A percentile compares a stretch with the other conserved stretches of the same genome.
Evolutionary conservation across 345 rosid genomes (phyloP).

Genomic region (Xanthoceras sorbifolium): DNA sequence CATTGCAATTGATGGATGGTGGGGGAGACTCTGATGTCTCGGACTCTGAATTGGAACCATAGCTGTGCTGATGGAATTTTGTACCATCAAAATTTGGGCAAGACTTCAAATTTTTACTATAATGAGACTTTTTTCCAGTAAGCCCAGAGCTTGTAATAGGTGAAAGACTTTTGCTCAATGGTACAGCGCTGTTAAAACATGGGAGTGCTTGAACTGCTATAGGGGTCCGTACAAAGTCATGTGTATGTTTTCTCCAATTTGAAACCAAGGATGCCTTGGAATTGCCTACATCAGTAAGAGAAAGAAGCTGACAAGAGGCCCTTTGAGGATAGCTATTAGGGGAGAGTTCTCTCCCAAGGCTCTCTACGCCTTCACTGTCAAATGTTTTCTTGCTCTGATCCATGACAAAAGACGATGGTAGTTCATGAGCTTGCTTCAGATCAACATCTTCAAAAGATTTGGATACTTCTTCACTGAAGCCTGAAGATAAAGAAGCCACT

Average conservation of each 20-base stretch:
- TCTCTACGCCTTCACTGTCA: slow-evolving; percentile 16
- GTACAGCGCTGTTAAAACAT: slow-evolving; percentile 25
- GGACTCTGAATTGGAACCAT: neutral
- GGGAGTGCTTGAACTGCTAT: slow-evolving; percentile 47
- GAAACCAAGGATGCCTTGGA: slow-evolving; percentile 16
- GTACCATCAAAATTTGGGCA: slow-evolving; percentile 6
- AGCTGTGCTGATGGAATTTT: slow-evolving; percentile 6
- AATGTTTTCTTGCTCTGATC: slow-evolving; percentile 21
- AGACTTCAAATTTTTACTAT: slow-evolving; percentile 7
- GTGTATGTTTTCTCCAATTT: slow-evolving; percentile 17
- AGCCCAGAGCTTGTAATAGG: slow-evolving; percentile 9
- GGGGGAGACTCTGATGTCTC: neutral
- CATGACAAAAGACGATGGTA: slow-evolving; percentile 9
- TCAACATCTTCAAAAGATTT: slow-evolving; percentile 12
- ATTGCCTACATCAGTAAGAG: slow-evolving; percentile 19
- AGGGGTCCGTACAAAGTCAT: slow-evolving; percentile 18
- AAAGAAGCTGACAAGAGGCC: slow-evolving; percentile 23
- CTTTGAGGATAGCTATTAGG: slow-evolving; percentile 14
- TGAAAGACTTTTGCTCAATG: slow-evolving; percentile 17
- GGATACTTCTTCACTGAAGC: slow-evolving; percentile 3
- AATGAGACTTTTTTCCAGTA: slow-evolving; percentile 9
- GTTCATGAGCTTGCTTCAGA: slow-evolving; percentile 24
- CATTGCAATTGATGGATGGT: neutral
- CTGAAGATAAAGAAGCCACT: slow-evolving; percentile 17
- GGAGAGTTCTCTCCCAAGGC: slow-evolving; percentile 9